A percentile compares a stretch with the other conserved stretches of the same genome.
phyloP scores from a whole-genome alignment of 805 yeast genomes.

The Pichia phayaonensis region DNA sequence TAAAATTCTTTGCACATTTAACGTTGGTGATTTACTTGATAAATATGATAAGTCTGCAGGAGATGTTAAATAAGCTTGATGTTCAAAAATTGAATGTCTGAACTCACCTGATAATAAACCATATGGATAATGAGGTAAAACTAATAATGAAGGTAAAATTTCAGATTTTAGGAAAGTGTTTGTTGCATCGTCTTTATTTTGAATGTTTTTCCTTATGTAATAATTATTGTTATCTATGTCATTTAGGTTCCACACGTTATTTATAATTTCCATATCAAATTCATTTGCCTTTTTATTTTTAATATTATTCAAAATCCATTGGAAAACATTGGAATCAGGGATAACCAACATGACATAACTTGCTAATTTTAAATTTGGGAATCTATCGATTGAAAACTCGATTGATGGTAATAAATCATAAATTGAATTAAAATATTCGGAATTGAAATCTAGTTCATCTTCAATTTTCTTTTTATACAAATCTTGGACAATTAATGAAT shows the following conservation, averaged over 20 bases:
- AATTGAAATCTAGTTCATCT: conserved; percentile 7
- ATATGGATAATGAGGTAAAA: conserved; percentile 45
- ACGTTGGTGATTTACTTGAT: conserved; percentile 6
- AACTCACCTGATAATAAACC: conserved; percentile 48
- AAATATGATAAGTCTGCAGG: conserved; percentile 34
- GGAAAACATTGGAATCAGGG: conserved; percentile 31
- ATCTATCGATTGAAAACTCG: conserved; percentile 5
- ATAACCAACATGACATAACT: conserved; percentile 54
- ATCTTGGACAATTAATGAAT: conserved; percentile 16
- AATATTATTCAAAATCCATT: conserved; percentile 19
- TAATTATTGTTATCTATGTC: conserved; percentile 12
- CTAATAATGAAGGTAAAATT: conserved; percentile 24
- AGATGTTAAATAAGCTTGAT: conserved; percentile 35
- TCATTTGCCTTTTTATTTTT: conserved; percentile 28
- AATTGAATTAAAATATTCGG: conserved; percentile 14
- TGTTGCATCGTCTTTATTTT: conserved; percentile 4
- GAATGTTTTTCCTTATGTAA: conserved; percentile 1
- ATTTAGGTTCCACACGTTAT: conserved; percentile 28
- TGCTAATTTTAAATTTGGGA: conserved; percentile 22
- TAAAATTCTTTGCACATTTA: conserved; percentile 9
- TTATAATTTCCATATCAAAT: conserved; percentile 48
- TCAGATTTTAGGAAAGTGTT: neutral
- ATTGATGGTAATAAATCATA: conserved; percentile 35
- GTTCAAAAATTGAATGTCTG: conserved; percentile 25
- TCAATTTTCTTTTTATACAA: conserved; percentile 13